Percentiles rank a stretch among this genome's conserved stretches.
These are phyloP conservation scores for Hippophae tibetana DNA, from an alignment of 306 rosid genomes.

Conservation along the genomic window DNA sequence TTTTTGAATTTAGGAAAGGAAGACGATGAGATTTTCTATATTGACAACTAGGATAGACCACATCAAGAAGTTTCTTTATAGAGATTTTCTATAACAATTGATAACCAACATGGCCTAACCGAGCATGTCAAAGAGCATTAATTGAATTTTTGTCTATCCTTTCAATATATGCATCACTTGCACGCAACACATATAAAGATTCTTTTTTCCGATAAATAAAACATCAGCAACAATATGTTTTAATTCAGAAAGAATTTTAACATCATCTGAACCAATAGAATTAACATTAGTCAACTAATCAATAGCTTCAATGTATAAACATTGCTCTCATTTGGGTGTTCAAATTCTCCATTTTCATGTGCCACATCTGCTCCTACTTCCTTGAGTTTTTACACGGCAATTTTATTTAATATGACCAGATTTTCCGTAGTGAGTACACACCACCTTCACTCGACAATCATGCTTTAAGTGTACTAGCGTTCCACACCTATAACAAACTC, in stretches of 20 bases:
- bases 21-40: slow-evolving; percentile 1
- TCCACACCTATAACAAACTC: background rate
- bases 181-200: background rate
- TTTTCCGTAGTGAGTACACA: no score
- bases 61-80: background rate
- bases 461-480: no score
- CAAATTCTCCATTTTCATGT: background rate
- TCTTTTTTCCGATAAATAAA: background rate
- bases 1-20: background rate
- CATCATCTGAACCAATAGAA: slow-evolving; percentile 1
- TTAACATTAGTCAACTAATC: no score
- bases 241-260: background rate
- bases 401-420: background rate
- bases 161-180: background rate
- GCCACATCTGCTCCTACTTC: background rate
- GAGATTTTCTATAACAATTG: background rate
- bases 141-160: background rate
- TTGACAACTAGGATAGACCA: slow-evolving; percentile 2
- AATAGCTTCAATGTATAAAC: background rate
- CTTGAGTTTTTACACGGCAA: background rate
- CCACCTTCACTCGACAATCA: no score
- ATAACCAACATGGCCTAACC: background rate
- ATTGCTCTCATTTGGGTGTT: background rate
- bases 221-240: background rate
- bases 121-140: slow-evolving; percentile 2